A percentile compares a stretch with the other conserved stretches of the same genome.
Evolutionary conservation across 352 stramenopile genomes (phyloP).

Genomic region (Stephanocyclus meneghinianus): DNA sequence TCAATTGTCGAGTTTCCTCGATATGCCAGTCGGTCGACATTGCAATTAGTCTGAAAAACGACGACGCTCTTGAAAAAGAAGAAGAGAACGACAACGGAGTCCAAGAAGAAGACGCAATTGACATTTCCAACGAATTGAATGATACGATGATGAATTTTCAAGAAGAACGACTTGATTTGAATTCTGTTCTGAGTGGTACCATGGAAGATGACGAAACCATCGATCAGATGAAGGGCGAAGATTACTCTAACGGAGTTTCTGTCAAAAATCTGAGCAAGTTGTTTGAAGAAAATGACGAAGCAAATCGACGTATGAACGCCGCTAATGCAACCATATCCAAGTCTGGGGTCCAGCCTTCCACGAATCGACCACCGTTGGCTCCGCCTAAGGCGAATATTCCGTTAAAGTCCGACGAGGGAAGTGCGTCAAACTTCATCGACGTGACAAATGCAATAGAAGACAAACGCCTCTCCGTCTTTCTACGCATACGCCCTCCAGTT

Average conservation of each 20-base stretch:
- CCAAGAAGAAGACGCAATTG: constrained; percentile 6
- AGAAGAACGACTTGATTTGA: constrained; percentile 41
- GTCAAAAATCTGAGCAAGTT: constrained; percentile 42
- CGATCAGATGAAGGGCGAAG: constrained; percentile 5
- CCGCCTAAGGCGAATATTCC: constrained; percentile 7
- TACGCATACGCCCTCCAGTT: constrained; percentile 37
- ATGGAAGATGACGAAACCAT: constrained; percentile 10
- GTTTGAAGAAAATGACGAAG: constrained; percentile 41
- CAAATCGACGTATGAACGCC: constrained; percentile 3
- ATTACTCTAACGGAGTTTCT: constrained; percentile 17
- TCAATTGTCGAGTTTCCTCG: constrained; percentile 6
- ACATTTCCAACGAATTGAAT: constrained; percentile 23
- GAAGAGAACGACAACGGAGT: constrained; percentile 3
- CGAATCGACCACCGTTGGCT: constrained; percentile 37
- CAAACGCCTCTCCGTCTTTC: constrained; percentile 36
- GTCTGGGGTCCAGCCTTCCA: neutral
- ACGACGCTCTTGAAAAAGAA: neutral
- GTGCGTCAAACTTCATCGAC: neutral
- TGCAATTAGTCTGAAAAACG: neutral
- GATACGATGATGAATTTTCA: constrained; percentile 28
- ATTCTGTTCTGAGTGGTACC: constrained; percentile 46
- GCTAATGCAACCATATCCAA: neutral
- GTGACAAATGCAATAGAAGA: constrained; percentile 9
- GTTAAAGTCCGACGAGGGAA: constrained; percentile 3
- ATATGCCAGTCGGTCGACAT: constrained; percentile 11